Base-by-base conservation (phyloP, 2,329 filamentous ascomycete species). In the Aspergillus niger region DNA sequence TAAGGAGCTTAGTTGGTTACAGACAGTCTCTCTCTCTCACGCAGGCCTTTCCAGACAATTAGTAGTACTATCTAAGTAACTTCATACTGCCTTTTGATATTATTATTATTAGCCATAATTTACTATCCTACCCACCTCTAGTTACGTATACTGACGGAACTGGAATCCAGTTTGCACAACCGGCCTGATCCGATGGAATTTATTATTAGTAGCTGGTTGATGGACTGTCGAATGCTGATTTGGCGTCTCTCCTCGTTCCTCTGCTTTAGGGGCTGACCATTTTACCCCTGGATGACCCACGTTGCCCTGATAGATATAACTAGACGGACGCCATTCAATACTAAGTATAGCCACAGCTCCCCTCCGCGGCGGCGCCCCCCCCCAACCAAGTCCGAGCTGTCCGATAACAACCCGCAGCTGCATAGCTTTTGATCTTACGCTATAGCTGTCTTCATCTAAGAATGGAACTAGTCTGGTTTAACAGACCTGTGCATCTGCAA, bases 201-300 rank as follows among this genome's bases (percentile, higher is more conserved):
- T 50, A 50, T 32, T 47, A 10, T 55, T 41, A 41, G 26, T 26
- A 57, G 20, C 36, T 15, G 32, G 32, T 36, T 36, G 24, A 26
- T 49, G 22, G 20, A 44, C 41, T 22, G 22, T 20, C 38, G 17
- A 24, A 26, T 48, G n/a, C 26, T 56, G 24, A 47, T n/a, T 55
- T 55, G 38, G 22, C 20, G 8, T 57, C 17, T 28, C 30, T 47
- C 39, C 17, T 49, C 8, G 11, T 51, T 39, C 32, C 4, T 22
- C 13, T 36, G 28, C 20, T 22, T 26, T 32, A 44, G 41, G 39
- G 24, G 43, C 43, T 30, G 30, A 36, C 39, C 26, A 55, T 47
- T 36, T 47, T 58, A 61, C 61, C 61, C 61, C 61, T 63, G 61
- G 61, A 61, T 58, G 61, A 61, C 55, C 61, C 61, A 61, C 61